These are phyloP conservation scores for Chlamydomonas sp. DNA, from an alignment of 139 green algal species.

Conservation along the genomic window DNA sequence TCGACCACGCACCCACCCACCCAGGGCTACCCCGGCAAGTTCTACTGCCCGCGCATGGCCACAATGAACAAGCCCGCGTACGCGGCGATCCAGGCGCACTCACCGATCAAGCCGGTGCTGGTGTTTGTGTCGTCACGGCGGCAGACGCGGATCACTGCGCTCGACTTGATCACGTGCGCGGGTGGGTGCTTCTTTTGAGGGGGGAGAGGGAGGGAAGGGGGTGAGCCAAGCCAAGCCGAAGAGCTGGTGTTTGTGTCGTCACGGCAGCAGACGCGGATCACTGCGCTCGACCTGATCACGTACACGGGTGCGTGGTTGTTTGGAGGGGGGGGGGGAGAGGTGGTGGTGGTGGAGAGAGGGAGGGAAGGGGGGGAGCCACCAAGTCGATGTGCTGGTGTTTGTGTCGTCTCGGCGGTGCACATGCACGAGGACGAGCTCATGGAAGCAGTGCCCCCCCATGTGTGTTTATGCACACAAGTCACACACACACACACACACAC, in stretches of 20 bases:
- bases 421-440: too few relatives aligned
- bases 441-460: too few relatives aligned
- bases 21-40: conserved; percentile 84
- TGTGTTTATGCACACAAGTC: too few relatives aligned
- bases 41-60: conserved; percentile 96
- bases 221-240: too few relatives aligned
- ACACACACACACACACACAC: too few relatives aligned
- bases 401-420: conserved; percentile 87
- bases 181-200: too few relatives aligned
- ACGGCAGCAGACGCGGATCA: conserved; percentile 89
- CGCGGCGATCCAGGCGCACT: conserved; percentile 81
- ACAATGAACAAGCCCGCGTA: conserved; percentile 98
- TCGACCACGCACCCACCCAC: too few relatives aligned
- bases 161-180: conserved; percentile 92
- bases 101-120: conserved; percentile 87
- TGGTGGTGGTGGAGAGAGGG: too few relatives aligned
- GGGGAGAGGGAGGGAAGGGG: too few relatives aligned
- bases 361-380: too few relatives aligned
- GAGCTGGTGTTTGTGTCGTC: conserved; percentile 88
- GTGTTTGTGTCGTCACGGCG: conserved; percentile 81
- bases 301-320: conserved; percentile 59
- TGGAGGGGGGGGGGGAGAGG: too few relatives aligned
- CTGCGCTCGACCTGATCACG: conserved; percentile 90
- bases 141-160: conserved; percentile 91
- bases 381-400: conserved; percentile 91